Percentiles rank a stretch among this genome's conserved stretches.
Evolutionary conservation across 306 rosid species (phyloP).

Genomic region (Quercus alba): DNA sequence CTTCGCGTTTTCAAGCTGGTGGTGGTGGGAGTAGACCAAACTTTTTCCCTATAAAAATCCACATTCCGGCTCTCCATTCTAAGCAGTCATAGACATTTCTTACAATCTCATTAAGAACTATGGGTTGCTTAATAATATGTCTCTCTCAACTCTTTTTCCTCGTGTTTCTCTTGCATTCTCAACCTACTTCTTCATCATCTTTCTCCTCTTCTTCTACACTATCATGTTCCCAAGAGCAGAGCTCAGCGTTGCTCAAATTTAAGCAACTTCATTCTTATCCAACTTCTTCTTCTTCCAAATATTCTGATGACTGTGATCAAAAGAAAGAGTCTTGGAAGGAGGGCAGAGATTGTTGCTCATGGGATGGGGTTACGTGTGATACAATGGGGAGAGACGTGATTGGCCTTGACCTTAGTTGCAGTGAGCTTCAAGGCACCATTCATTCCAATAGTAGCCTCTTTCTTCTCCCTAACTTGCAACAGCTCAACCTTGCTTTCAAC

Average conservation of each 20-base stretch:
- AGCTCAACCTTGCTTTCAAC: background rate
- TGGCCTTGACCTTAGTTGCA: slow-evolving; percentile 10
- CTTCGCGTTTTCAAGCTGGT: too few species aligned
- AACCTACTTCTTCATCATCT: too few species aligned
- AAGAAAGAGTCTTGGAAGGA: background rate
- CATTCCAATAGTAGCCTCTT: slow-evolving; percentile 9
- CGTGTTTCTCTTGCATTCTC: too few species aligned
- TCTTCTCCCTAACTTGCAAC: slow-evolving; percentile 14
- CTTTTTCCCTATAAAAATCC: too few species aligned
- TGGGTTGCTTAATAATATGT: too few species aligned
- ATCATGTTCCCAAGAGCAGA: slow-evolving; percentile 2
- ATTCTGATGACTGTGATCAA: too few species aligned
- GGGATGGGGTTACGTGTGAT: slow-evolving; percentile 20
- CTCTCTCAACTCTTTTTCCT: too few species aligned
- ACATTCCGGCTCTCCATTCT: too few species aligned
- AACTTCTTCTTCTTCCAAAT: too few species aligned
- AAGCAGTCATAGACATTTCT: too few species aligned
- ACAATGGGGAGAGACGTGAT: background rate
- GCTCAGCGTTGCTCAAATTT: slow-evolving; percentile 21
- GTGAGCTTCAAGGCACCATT: background rate
- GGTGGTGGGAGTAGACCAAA: too few species aligned
- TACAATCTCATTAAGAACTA: too few species aligned
- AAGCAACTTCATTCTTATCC: background rate
- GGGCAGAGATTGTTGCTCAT: slow-evolving; percentile 1
- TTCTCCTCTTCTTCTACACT: background rate